Conservation (phyloP, 345 rosid genomes). For the Jatropha curcas region DNA sequence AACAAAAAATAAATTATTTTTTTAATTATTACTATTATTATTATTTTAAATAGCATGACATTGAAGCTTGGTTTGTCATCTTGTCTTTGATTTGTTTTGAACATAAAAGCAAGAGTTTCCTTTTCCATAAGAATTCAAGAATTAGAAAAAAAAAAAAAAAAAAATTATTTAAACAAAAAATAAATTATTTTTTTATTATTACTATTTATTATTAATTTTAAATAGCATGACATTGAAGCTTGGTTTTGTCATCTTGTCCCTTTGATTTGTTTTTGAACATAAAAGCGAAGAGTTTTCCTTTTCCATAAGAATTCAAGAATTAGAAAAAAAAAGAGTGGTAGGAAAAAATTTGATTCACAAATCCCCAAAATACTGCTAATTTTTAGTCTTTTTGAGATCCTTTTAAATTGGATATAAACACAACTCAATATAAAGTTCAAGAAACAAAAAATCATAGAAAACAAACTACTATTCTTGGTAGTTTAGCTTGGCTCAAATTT, state of each 20-base stretch:
- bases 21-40: background rate
- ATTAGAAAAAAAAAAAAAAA: slow-evolving; percentile 11
- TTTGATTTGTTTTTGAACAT: slow-evolving; percentile 30
- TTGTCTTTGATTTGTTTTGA: slow-evolving; percentile 33
- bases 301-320: slow-evolving; percentile 6
- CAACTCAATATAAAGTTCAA: slow-evolving; percentile 17
- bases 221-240: slow-evolving; percentile 24
- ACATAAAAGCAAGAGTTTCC: slow-evolving; percentile 10
- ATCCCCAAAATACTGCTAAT: slow-evolving; percentile 23
- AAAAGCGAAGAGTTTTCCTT: background rate
- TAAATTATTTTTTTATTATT: no score
- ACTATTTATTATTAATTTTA: background rate
- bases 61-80: slow-evolving; percentile 46
- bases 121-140: slow-evolving; percentile 4
- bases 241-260: slow-evolving; percentile 47
- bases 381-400: slow-evolving; percentile 36
- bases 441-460: slow-evolving; percentile 12
- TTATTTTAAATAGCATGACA: slow-evolving; percentile 1
- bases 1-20: no score
- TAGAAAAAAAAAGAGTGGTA: slow-evolving; percentile 9
- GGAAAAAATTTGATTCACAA: slow-evolving; percentile 30
- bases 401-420: slow-evolving; percentile 37
- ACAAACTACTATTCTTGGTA: background rate
- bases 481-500: slow-evolving; percentile 7
- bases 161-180: slow-evolving; percentile 28